Percentiles rank a stretch among this genome's conserved stretches.
These are phyloP conservation scores for Nepenthes alata DNA, from an alignment of 179 eudicot genomes.

Conservation along the genomic window DNA sequence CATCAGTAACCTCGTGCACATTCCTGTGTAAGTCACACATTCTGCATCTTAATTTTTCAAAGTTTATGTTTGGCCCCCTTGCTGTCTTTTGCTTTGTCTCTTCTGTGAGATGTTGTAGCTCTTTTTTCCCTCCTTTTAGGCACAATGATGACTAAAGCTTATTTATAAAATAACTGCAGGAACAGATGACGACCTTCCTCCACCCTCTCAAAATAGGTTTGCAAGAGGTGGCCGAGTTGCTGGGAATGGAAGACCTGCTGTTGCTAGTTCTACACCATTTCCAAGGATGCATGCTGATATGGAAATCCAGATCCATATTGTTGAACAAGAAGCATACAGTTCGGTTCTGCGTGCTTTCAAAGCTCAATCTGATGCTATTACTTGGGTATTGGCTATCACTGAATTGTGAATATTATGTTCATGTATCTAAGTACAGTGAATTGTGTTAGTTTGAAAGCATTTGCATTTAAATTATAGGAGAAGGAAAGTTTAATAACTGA, in stretches of 20 bases:
- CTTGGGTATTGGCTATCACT: slow-evolving; percentile 45
- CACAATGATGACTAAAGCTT: no score
- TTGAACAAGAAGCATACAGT: slow-evolving; percentile 80
- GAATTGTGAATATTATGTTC: slow-evolving; percentile 7
- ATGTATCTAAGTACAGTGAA: slow-evolving; percentile 1
- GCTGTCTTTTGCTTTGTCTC: no score
- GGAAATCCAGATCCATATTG: slow-evolving; percentile 64
- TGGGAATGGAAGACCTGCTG: slow-evolving; percentile 55
- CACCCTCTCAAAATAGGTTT: slow-evolving; percentile 62
- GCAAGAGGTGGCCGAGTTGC: slow-evolving; percentile 47
- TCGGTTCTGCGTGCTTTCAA: slow-evolving; percentile 80
- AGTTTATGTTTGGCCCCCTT: no score
- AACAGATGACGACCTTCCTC: slow-evolving; percentile 85
- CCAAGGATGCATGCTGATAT: slow-evolving; percentile 53
- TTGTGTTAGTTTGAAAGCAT: slow-evolving; percentile 12
- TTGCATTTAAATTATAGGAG: slow-evolving; percentile 35
- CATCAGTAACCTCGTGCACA: no score
- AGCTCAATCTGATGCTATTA: slow-evolving; percentile 92
- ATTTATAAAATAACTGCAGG: slow-evolving; percentile 38
- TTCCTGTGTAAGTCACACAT: no score
- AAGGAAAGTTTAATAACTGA: slow-evolving; percentile 83
- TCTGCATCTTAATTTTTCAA: no score
- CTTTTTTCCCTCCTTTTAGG: no score
- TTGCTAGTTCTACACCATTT: slow-evolving; percentile 31
- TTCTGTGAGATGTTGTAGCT: no score